Conservation (phyloP, 441 rosid genomes). For the Gossypium gossypioides region DNA sequence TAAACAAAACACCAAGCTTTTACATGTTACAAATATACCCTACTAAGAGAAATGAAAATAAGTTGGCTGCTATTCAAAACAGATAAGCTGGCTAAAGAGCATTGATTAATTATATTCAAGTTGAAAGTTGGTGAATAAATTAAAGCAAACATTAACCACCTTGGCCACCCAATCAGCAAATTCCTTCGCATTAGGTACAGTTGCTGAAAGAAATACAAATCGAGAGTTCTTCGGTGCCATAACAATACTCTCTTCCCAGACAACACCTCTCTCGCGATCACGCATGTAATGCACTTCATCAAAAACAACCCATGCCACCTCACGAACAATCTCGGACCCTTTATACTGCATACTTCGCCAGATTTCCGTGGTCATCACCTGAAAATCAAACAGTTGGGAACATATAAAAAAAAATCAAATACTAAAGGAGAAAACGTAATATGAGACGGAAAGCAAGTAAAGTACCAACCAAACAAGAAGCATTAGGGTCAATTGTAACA, state of each 20-base stretch:
- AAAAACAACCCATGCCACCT: constrained; percentile 95
- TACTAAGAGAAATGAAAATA: background rate
- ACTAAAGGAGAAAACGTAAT: constrained; percentile 2
- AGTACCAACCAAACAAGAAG: constrained; percentile 69
- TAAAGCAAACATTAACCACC: constrained; percentile 31
- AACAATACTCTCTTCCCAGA: constrained; percentile 98
- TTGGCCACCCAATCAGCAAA: constrained; percentile 99
- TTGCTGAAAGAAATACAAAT: constrained; percentile 91
- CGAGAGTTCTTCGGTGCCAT: constrained; percentile 95
- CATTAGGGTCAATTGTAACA: constrained; percentile 90
- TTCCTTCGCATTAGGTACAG: constrained; percentile 96
- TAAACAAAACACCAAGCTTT: background rate
- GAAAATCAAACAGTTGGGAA: constrained; percentile 19
- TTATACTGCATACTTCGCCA: constrained; percentile 96
- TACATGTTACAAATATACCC: background rate
- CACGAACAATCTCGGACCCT: constrained; percentile 87
- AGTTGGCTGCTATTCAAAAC: background rate
- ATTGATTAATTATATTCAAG: background rate
- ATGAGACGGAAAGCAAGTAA: background rate
- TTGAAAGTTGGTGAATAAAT: background rate
- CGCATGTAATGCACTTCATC: constrained; percentile 99
- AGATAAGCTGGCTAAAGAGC: background rate
- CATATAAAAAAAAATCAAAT: background rate
- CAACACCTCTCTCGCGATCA: constrained; percentile 95
- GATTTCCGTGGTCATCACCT: constrained; percentile 98